phyloP scores from a whole-genome alignment of 805 yeast genomes.

The Candida suzukii region DNA sequence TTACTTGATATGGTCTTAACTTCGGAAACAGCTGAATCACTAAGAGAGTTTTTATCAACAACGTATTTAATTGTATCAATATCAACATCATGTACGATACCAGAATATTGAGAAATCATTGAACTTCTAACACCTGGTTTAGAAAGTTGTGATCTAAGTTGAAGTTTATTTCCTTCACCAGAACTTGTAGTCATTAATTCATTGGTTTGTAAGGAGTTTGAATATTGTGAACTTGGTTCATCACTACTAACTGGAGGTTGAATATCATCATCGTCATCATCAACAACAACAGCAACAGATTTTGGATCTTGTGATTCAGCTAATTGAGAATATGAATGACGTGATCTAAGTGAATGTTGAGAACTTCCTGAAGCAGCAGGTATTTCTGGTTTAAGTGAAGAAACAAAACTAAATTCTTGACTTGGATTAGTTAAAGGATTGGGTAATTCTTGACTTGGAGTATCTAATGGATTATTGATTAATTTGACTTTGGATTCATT shows the following conservation, averaged over 20 bases:
- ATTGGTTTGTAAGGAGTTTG: background rate
- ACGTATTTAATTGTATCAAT: slow-evolving; percentile 26
- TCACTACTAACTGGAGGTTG: too few relatives aligned
- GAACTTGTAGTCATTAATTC: background rate
- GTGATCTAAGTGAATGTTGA: background rate
- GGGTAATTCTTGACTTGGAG: slow-evolving; percentile 1
- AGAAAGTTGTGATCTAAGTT: too few relatives aligned
- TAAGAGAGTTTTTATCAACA: slow-evolving; percentile 12
- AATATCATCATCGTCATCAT: background rate
- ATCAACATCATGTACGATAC: slow-evolving; percentile 29
- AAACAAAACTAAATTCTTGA: slow-evolving; percentile 2
- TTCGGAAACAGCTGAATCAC: slow-evolving; percentile 2
- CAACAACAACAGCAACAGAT: too few relatives aligned
- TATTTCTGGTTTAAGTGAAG: background rate
- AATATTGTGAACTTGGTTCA: background rate
- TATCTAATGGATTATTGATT: background rate
- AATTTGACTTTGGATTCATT: background rate
- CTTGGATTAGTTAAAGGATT: background rate
- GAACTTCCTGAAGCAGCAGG: background rate
- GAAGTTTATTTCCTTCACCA: background rate
- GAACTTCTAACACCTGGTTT: slow-evolving; percentile 22
- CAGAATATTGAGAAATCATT: slow-evolving; percentile 28
- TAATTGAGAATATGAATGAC: background rate
- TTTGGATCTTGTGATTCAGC: background rate
- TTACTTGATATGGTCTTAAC: slow-evolving; percentile 1